Base-by-base conservation (phyloP, 805 yeast species). In the Soucietia sequanensis region DNA sequence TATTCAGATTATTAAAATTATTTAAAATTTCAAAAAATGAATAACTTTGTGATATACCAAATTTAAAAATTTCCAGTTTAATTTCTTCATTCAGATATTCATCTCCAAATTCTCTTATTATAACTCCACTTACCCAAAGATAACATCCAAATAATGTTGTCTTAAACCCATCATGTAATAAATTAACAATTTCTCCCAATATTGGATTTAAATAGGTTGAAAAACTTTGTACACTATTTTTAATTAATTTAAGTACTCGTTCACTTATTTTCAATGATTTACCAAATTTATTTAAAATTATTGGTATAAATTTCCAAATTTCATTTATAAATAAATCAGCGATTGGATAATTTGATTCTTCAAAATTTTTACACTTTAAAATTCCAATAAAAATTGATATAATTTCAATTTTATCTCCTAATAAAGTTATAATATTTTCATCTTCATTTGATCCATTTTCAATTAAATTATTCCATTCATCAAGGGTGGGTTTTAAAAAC, bases 91-190 rank as follows among this genome's bases (percentile, higher is more conserved):
- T 58, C 22, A 52, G 35, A 38, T 66, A 73, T 30, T 72, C 78
- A 44, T 80, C 82, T 20, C 81, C 78, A 58, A 72, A 90, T 41
- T 86, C 91, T 37, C 85, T 77, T 34, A 85, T 78, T 18, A 89
- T 65, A 7, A 84, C 71, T 6, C 96, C 97, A 2, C 95, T 81
- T 10, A 86, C 91, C 93, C 95, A 90, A 37, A 90, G 62, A 53
- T 83, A 89, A 55, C 95, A 86, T 4, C 96, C 97, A 50, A 65
- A 76, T 23, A 79, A 75, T 14, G 83, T 82, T 18, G 63, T 62
- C 29, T 78, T 71, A 62, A 88, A 90, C 1, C 95, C 93, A 24
- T 71, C 70, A 14, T 77, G 81, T 36, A 89, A 69, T 31, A 81
- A 60, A 35, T 74, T 80, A 1, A 88, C 87, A 24, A 88, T 73